A percentile compares a stretch with the other conserved stretches of the same genome.
phyloP scores from a whole-genome alignment of 2,329 filamentous ascomycete species.

The Ophiostoma tasmaniense region DNA sequence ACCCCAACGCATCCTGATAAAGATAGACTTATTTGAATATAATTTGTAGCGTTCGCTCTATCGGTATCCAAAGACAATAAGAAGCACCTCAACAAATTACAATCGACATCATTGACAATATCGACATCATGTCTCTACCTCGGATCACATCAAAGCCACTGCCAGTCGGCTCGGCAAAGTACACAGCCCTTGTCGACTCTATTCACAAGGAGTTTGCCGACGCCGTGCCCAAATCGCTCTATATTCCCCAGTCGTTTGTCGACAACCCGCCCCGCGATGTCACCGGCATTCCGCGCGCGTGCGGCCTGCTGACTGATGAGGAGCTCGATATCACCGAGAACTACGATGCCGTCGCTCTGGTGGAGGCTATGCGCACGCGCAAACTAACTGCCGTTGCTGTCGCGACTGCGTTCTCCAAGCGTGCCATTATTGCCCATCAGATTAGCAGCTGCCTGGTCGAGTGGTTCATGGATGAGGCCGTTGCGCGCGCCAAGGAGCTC shows the following conservation, averaged over 20 bases:
- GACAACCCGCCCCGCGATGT: slow-evolving; percentile 10
- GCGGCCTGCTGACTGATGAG: slow-evolving; percentile 12
- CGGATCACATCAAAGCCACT: neutral
- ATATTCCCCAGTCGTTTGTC: neutral
- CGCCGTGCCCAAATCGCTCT: neutral
- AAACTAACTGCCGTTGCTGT: slow-evolving; percentile 13
- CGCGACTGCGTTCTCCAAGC: slow-evolving; percentile 12
- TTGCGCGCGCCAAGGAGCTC: slow-evolving; percentile 27
- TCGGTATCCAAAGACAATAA: neutral
- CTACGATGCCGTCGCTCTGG: slow-evolving; percentile 9
- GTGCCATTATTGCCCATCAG: slow-evolving; percentile 17
- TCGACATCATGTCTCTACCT: neutral
- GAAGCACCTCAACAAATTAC: neutral
- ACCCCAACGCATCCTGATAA: neutral
- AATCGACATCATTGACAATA: neutral
- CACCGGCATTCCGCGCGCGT: slow-evolving; percentile 8
- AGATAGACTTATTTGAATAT: neutral
- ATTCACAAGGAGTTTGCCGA: neutral
- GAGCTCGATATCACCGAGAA: slow-evolving; percentile 16
- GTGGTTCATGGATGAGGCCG: slow-evolving; percentile 29
- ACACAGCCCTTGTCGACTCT: slow-evolving; percentile 3
- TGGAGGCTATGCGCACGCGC: slow-evolving; percentile 8
- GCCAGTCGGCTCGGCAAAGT: neutral
- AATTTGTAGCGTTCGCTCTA: neutral
- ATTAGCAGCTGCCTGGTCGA: slow-evolving; percentile 37